Evolutionary conservation across 1,284 basidiomycete genomes (phyloP).

Genomic region (Austroboletus niveus): DNA sequence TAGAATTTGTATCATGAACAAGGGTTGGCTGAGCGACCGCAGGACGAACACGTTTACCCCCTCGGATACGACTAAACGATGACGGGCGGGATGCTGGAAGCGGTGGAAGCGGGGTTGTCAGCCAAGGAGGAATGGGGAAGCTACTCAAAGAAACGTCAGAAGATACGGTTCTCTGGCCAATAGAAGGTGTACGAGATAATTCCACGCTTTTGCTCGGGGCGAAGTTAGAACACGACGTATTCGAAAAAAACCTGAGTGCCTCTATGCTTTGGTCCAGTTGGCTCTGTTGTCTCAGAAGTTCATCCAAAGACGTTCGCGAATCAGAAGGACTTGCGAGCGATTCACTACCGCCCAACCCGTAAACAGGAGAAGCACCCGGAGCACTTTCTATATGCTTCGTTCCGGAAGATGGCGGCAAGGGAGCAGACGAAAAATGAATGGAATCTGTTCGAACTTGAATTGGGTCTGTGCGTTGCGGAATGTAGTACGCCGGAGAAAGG

Average conservation of each 20-base stretch:
- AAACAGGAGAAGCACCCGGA: constrained; percentile 44
- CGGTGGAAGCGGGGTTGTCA: constrained; percentile 13
- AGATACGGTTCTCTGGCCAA: constrained; percentile 29
- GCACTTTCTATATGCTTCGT: not conserved
- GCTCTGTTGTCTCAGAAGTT: constrained; percentile 57
- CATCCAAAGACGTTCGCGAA: constrained; percentile 42
- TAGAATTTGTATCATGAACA: constrained; percentile 4
- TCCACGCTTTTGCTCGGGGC: constrained; percentile 9
- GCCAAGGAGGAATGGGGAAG: constrained; percentile 64
- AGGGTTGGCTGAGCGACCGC: constrained; percentile 4
- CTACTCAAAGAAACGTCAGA: constrained; percentile 65
- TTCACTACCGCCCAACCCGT: constrained; percentile 44
- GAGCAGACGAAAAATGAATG: not conserved
- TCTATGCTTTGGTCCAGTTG: constrained; percentile 67
- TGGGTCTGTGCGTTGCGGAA: not conserved
- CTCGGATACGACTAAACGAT: constrained; percentile 21
- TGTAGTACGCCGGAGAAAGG: constrained; percentile 1
- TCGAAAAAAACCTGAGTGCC: constrained; percentile 50
- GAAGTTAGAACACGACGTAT: constrained; percentile 6
- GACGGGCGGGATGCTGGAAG: constrained; percentile 16
- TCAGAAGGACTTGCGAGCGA: constrained; percentile 5
- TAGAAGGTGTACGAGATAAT: constrained; percentile 26
- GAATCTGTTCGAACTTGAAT: constrained; percentile 4
- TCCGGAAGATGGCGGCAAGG: not conserved
- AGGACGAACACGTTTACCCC: constrained; percentile 20